Base-by-base conservation (phyloP, 2,329 filamentous ascomycete species). In the Plenodomus tracheiphilus region DNA sequence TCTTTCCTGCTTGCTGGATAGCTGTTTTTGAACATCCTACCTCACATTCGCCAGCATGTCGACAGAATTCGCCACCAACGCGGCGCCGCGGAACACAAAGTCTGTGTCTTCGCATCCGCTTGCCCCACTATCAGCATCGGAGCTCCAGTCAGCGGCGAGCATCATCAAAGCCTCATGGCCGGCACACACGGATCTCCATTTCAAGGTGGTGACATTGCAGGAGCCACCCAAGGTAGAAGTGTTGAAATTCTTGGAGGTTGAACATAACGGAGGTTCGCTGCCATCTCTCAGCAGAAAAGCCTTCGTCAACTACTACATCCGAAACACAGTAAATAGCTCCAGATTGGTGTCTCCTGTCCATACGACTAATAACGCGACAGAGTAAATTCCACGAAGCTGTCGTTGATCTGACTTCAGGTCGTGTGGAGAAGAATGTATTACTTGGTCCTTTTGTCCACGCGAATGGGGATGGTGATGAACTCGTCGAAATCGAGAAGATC, bases 121-220 rank as follows among this genome's bases (percentile, higher is more conserved):
- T 43, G 81, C 82, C 5, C 84, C 84, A 28, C 73, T 87, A 36
- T 80, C 76, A 21, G 76, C 75, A n/a, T 62, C 71, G 18, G 85
- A 87, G 66, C 85, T 87, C 53, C 73, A 73, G 13, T 70, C 76
- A 38, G 77, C 78, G 21, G 74, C 79, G 6, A 58, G 68, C 1
- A 69, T 85, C 25, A 73, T 87, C 53, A 77, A 72, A 48, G 66
- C 69, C 39, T 73, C 77, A 46, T 86, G 84, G 81, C 84, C 83
- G 0, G 70, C 73, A 11, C 75, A 76, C 19, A 80, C 79, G 2
- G 75, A 81, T 22, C 65, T 86, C 37, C 81, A 85, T 43, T 85
- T 84, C 77, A 89, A 89, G 73, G 81, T 81, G 58, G 80, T 90
- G 42, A 88, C 83, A 18, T 75, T 88, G 3, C 79, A 85, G 43